These are phyloP conservation scores for Theileria sp. DNA, from an alignment of 169 alveolate species.

Conservation along the genomic window DNA sequence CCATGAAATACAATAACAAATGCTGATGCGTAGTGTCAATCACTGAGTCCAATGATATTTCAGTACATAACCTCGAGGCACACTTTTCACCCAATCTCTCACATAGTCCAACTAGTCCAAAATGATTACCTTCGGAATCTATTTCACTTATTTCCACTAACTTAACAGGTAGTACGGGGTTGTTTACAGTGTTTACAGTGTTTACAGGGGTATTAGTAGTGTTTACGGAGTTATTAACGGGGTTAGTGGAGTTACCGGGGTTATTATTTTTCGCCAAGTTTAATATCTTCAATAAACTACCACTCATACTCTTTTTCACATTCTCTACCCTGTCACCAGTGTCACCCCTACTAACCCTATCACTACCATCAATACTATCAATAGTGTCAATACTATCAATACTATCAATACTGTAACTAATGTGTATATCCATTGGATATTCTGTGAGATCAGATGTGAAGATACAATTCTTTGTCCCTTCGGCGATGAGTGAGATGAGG, in stretches of 20 bases:
- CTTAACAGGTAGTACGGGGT: background rate
- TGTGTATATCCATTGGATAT: background rate
- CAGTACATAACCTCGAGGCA: conserved; percentile 46
- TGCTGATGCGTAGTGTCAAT: conserved; percentile 67
- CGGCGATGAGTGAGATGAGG: conserved; percentile 53
- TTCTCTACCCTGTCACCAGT: too few relatives aligned
- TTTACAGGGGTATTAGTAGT: background rate
- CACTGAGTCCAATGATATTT: conserved; percentile 43
- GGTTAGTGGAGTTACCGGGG: too few relatives aligned
- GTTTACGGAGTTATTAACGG: background rate
- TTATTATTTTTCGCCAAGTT: conserved; percentile 25
- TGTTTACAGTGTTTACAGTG: background rate
- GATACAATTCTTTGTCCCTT: conserved; percentile 34
- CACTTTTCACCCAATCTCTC: conserved; percentile 47
- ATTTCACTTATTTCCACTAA: background rate
- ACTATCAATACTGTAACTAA: background rate
- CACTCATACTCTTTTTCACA: conserved; percentile 9
- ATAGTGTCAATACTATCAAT: background rate
- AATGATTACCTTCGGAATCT: background rate
- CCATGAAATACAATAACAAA: conserved; percentile 52
- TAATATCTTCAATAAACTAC: conserved; percentile 40
- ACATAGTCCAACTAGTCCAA: conserved; percentile 17
- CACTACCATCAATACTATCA: background rate
- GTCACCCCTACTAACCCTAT: background rate
- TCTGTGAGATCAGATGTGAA: conserved; percentile 55